Evolutionary conservation across 2,329 filamentous ascomycete genomes (phyloP).

Genomic region (Bimuria novae-zelandiae): DNA sequence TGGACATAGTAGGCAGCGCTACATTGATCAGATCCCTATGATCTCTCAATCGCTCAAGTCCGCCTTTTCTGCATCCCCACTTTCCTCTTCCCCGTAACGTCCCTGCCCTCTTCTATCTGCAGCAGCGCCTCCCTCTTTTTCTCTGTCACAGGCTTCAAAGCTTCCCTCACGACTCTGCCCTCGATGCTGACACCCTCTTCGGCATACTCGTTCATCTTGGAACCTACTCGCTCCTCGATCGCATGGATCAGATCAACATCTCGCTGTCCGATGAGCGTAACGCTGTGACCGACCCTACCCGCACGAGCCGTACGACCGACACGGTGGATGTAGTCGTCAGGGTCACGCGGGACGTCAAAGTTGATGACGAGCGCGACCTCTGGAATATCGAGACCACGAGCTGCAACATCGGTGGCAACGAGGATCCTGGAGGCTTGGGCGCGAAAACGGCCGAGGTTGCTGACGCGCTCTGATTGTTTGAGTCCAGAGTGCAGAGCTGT

Average conservation of each 20-base stretch:
- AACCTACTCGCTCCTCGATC: slow-evolving; percentile 78
- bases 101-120: slow-evolving; percentile 88
- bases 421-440: slow-evolving; percentile 86
- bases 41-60: too few relatives aligned
- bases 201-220: slow-evolving; percentile 78
- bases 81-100: slow-evolving; percentile 82
- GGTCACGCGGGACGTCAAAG: slow-evolving; percentile 93
- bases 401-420: slow-evolving; percentile 93
- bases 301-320: slow-evolving; percentile 95
- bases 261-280: slow-evolving; percentile 89
- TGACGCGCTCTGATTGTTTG: slow-evolving; percentile 79
- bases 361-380: slow-evolving; percentile 90
- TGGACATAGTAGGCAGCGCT: too few relatives aligned
- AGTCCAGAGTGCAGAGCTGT: slow-evolving; percentile 89
- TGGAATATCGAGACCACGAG: slow-evolving; percentile 92
- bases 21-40: too few relatives aligned
- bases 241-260: slow-evolving; percentile 90
- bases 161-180: slow-evolving; percentile 80
- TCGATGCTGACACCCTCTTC: slow-evolving; percentile 96
- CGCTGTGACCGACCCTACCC: slow-evolving; percentile 77
- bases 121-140: slow-evolving; percentile 91
- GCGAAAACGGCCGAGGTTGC: slow-evolving; percentile 90
- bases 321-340: slow-evolving; percentile 96
- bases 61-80: slow-evolving; percentile 44
- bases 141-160: slow-evolving; percentile 87